phyloP scores from a whole-genome alignment of 495 filamentous ascomycete genomes.

The Filosporella fistucella region DNA sequence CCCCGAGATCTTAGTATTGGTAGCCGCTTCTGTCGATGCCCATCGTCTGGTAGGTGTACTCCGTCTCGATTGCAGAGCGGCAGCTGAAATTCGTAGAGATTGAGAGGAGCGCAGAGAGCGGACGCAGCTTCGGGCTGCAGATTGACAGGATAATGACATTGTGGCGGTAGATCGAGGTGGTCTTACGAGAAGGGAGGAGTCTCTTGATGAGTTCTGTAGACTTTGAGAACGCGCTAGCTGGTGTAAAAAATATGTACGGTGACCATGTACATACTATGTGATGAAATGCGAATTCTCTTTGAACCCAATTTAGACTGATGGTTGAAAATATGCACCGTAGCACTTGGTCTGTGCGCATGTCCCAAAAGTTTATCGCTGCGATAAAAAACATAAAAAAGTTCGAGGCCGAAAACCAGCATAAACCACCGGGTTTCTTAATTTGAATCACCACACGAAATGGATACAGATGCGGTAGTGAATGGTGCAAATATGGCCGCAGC shows the following conservation, averaged over 20 bases:
- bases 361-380: slow-evolving; percentile 14
- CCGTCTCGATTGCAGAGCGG: slow-evolving; percentile 33
- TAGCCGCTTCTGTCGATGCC: slow-evolving; percentile 63
- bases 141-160: slow-evolving; percentile 57
- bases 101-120: slow-evolving; percentile 43
- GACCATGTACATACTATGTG: no score
- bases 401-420: no score
- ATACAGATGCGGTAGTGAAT: no score
- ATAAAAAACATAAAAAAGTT: background rate
- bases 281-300: no score
- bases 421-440: no score
- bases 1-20: slow-evolving; percentile 80
- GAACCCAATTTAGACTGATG: no score
- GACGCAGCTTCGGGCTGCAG: slow-evolving; percentile 54
- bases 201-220: background rate
- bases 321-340: no score
- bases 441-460: no score
- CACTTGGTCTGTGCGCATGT: slow-evolving; percentile 14
- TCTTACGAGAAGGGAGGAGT: background rate
- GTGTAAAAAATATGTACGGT: no score
- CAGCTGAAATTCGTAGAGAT: slow-evolving; percentile 33
- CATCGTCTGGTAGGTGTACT: slow-evolving; percentile 39
- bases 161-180: slow-evolving; percentile 19
- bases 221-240: background rate
- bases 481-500: no score